Evolutionary conservation across 2,329 filamentous ascomycete genomes (phyloP).

Genomic region (Venturiaceae sp.): DNA sequence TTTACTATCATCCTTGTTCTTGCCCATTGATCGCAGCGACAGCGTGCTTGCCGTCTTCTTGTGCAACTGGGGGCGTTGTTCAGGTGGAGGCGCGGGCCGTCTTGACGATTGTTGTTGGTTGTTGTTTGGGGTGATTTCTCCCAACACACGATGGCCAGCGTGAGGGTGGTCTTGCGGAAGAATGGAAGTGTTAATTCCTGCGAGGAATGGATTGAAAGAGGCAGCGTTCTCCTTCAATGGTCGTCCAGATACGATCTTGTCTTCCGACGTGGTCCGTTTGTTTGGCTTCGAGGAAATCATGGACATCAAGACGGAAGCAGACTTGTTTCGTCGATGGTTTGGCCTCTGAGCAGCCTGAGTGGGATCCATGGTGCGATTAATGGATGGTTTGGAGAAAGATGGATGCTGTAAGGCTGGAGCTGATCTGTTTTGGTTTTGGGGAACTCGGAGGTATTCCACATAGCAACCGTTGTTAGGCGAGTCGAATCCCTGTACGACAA

Average conservation of each 20-base stretch:
- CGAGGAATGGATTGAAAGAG: not conserved
- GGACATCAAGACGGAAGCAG: slow-evolving; percentile 41
- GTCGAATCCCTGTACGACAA: not conserved
- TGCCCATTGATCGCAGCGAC: slow-evolving; percentile 42
- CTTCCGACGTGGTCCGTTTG: slow-evolving; percentile 36
- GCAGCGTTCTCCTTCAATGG: slow-evolving; percentile 11
- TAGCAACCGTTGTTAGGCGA: not conserved
- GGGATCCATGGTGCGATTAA: not conserved
- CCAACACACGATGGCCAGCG: slow-evolving; percentile 20
- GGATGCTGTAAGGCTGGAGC: not conserved
- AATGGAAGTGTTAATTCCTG: slow-evolving; percentile 20
- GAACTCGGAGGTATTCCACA: not conserved
- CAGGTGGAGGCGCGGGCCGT: slow-evolving; percentile 27
- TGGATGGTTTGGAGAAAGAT: not conserved
- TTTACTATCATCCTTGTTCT: slow-evolving; percentile 29
- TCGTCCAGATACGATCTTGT: slow-evolving; percentile 20
- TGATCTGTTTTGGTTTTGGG: not conserved
- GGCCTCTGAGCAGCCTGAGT: not conserved
- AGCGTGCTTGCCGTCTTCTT: slow-evolving; percentile 46
- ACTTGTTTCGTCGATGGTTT: slow-evolving; percentile 28
- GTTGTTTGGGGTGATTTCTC: slow-evolving; percentile 25
- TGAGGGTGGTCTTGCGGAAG: slow-evolving; percentile 42
- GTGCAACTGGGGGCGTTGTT: slow-evolving; percentile 30
- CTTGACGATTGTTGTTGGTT: slow-evolving; percentile 19
- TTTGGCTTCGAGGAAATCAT: slow-evolving; percentile 41